These are phyloP conservation scores for Phaseolus coccineus DNA, from an alignment of 331 rosid genomes.

Conservation along the genomic window DNA sequence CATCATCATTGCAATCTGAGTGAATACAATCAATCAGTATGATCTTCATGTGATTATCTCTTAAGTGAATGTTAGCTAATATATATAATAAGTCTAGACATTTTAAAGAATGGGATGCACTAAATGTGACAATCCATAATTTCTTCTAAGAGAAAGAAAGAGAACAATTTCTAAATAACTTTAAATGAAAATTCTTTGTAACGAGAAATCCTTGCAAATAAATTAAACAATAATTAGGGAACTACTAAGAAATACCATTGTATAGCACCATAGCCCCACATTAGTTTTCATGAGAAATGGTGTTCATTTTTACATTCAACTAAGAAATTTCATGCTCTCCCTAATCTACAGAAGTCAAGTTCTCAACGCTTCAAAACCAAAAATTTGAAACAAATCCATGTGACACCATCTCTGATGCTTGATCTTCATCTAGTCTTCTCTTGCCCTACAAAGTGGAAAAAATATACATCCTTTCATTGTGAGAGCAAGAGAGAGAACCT, in stretches of 20 bases:
- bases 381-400: conserved; percentile 62
- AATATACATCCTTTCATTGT: conserved; percentile 62
- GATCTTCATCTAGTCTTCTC: conserved; percentile 89
- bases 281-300: conserved; percentile 15
- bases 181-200: conserved; percentile 30
- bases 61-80: conserved; percentile 46
- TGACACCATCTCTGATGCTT: conserved; percentile 65
- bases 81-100: conserved; percentile 29
- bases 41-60: conserved; percentile 52
- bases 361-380: conserved; percentile 55
- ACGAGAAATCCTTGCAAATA: conserved; percentile 26
- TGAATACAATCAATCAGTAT: conserved; percentile 78
- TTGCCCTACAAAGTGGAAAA: conserved; percentile 74
- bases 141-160: neutral
- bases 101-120: conserved; percentile 37
- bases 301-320: conserved; percentile 39
- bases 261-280: conserved; percentile 24
- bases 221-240: conserved; percentile 13
- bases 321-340: conserved; percentile 42
- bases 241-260: conserved; percentile 32
- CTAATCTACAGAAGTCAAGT: conserved; percentile 55
- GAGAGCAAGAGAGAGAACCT: conserved; percentile 61
- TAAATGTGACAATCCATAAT: conserved; percentile 21
- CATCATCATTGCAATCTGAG: conserved; percentile 98
- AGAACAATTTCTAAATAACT: conserved; percentile 8